A percentile compares a stretch with the other conserved stretches of the same genome.
Evolutionary conservation across 768 basidiomycete species (phyloP).

Genomic region (Lactarius sanguifluus): DNA sequence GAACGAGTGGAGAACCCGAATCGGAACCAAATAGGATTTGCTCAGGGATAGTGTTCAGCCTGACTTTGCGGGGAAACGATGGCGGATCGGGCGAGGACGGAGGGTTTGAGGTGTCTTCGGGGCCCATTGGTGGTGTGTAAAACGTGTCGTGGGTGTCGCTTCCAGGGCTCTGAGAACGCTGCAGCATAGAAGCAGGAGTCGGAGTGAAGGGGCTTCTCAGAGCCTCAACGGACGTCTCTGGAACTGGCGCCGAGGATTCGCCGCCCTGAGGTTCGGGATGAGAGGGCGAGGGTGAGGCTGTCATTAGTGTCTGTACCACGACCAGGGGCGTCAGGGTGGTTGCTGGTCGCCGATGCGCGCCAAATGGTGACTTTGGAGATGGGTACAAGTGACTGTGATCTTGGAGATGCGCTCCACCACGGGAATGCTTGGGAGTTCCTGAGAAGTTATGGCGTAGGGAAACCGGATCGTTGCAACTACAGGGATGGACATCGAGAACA

Average conservation of each 20-base stretch:
- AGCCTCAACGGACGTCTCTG: not conserved
- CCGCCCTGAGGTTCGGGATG: not conserved
- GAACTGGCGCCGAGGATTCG: not conserved
- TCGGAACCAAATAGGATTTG: not conserved
- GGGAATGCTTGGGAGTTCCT: not conserved
- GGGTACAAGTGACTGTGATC: not conserved
- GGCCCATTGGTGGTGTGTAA: not conserved
- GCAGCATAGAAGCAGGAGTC: slow-evolving; percentile 13
- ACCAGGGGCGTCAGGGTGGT: slow-evolving; percentile 18
- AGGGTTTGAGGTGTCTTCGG: not conserved
- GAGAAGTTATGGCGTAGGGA: slow-evolving; percentile 9
- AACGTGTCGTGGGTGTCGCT: not conserved
- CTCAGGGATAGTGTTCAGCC: not conserved
- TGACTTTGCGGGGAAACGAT: not conserved
- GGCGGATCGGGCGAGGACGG: too few species aligned
- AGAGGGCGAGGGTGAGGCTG: slow-evolving; percentile 3
- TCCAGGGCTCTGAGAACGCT: not conserved
- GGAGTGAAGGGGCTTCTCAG: slow-evolving; percentile 18
- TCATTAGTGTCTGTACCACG: slow-evolving; percentile 11
- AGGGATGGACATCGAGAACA: slow-evolving; percentile 20
- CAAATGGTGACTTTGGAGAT: slow-evolving; percentile 1
- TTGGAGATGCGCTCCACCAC: not conserved
- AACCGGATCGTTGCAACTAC: slow-evolving; percentile 14
- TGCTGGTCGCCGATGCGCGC: not conserved
- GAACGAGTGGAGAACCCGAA: slow-evolving; percentile 1